These are phyloP conservation scores for Penicillium parvum DNA, from an alignment of 495 filamentous ascomycete species.

Conservation along the genomic window DNA sequence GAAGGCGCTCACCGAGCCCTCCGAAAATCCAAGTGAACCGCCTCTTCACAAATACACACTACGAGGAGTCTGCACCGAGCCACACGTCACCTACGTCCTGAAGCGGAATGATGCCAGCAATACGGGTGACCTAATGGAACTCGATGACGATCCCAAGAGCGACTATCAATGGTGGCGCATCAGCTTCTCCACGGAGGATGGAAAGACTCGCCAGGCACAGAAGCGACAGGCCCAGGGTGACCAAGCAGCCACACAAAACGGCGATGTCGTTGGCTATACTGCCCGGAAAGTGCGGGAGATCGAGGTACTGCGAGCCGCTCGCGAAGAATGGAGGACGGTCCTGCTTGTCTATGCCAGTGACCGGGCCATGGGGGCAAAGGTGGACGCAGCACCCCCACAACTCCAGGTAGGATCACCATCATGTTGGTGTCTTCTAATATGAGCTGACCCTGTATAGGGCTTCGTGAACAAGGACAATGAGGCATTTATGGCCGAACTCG, in stretches of 20 bases:
- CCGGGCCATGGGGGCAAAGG: slow-evolving; percentile 32
- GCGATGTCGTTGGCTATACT: slow-evolving; percentile 43
- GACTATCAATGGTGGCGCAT: slow-evolving; percentile 55
- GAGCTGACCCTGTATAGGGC: slow-evolving; percentile 24
- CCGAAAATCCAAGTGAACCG: slow-evolving; percentile 41
- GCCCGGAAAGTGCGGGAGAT: slow-evolving; percentile 44
- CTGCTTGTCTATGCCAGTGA: slow-evolving; percentile 51
- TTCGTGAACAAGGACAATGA: slow-evolving; percentile 48
- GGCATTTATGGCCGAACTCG: slow-evolving; percentile 42
- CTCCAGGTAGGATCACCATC: slow-evolving; percentile 34
- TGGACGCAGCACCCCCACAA: slow-evolving; percentile 30
- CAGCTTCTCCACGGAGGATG: slow-evolving; percentile 47
- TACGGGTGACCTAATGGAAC: slow-evolving; percentile 19
- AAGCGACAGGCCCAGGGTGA: slow-evolving; percentile 21
- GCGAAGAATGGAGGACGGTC: slow-evolving; percentile 44
- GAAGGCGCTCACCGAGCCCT: slow-evolving; percentile 51
- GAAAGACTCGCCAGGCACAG: slow-evolving; percentile 34
- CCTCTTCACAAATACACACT: slow-evolving; percentile 46
- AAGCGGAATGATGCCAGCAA: slow-evolving; percentile 9
- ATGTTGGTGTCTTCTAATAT: not conserved
- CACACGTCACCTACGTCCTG: slow-evolving; percentile 50
- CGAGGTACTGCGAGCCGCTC: slow-evolving; percentile 50
- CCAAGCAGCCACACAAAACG: slow-evolving; percentile 17
- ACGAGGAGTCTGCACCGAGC: slow-evolving; percentile 48
- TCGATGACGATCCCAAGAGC: slow-evolving; percentile 14